These are phyloP conservation scores for Globomyces sp. DNA, from an alignment of 371 early-diverging fungal species.

Conservation along the genomic window DNA sequence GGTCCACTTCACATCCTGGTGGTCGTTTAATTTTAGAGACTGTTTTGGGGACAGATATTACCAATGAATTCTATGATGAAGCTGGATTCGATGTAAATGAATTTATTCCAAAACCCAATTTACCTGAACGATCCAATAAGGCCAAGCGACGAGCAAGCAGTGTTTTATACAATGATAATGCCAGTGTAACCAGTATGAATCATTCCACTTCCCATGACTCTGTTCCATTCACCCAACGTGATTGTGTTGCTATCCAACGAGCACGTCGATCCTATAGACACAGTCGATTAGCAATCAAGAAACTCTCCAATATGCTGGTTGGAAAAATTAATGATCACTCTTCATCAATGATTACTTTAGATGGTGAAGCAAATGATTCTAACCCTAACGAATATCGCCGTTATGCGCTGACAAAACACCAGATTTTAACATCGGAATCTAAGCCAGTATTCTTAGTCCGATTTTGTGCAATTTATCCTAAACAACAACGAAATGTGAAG, in stretches of 20 bases:
- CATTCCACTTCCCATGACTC: neutral
- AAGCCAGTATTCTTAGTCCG: conserved; percentile 14
- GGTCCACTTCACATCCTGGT: conserved; percentile 30
- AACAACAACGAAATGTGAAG: conserved; percentile 14
- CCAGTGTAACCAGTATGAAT: conserved; percentile 8
- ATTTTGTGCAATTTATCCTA: conserved; percentile 27
- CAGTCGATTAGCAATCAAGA: conserved; percentile 17
- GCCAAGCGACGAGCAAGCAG: neutral
- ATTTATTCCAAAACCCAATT: conserved; percentile 8
- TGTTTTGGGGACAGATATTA: conserved; percentile 36
- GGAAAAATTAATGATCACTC: conserved; percentile 15
- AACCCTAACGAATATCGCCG: conserved; percentile 24
- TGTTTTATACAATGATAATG: neutral
- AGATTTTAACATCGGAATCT: conserved; percentile 4
- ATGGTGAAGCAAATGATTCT: neutral
- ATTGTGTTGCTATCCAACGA: conserved; percentile 15
- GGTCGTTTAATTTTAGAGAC: conserved; percentile 25
- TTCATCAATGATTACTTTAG: neutral
- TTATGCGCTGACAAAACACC: conserved; percentile 24
- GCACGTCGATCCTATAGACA: conserved; percentile 24
- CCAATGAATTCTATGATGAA: conserved; percentile 26
- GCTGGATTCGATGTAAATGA: conserved; percentile 16
- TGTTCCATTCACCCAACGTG: conserved; percentile 17
- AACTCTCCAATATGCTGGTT: conserved; percentile 20
- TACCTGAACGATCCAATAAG: neutral